Base-by-base conservation (phyloP, 208 protist species). In the Acanthamoeba royreba region DNA sequence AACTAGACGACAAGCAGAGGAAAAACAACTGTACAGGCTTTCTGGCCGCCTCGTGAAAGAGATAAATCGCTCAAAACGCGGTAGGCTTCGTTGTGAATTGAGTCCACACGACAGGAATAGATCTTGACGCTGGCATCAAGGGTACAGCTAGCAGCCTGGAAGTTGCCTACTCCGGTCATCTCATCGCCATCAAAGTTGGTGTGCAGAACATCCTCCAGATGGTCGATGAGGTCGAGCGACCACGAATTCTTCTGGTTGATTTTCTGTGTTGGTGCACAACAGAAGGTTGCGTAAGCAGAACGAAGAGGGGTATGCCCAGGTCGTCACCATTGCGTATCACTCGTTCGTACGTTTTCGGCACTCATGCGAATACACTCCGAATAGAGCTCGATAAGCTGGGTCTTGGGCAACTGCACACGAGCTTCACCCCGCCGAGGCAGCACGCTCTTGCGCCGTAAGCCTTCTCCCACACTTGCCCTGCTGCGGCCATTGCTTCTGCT, bases 241-340 rank as follows among this genome's bases (percentile, higher is more conserved):
- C 97, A 98, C 9, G 97, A 92, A 93, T 98, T 98, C 61, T 97
- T 97, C 47, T 85, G 53, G 91, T 94, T 98, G 92, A 98, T 97
- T 96, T 98, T 98, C 95, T 97, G 66, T 77, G n/a, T 63, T 31
- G 7, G 7, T 69, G 40, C 38, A 49, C 46, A 61, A 42, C 15
- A 49, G 4, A 42, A 38, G n/a, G n/a, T n/a, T n/a, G n/a, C n/a
- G n/a, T n/a, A n/a, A n/a, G n/a, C n/a, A n/a, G n/a, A n/a, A n/a
- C n/a, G n/a, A n/a, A n/a, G n/a, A n/a, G n/a, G n/a, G n/a, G n/a
- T n/a, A n/a, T n/a, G n/a, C n/a, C n/a, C n/a, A n/a, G n/a, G n/a
- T n/a, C n/a, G n/a, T n/a, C n/a, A n/a, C n/a, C n/a, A n/a, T n/a
- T n/a, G n/a, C n/a, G n/a, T n/a, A n/a, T n/a, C n/a, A n/a, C n/a